phyloP scores from a whole-genome alignment of 768 basidiomycete species.

The Naganishia onofrii region DNA sequence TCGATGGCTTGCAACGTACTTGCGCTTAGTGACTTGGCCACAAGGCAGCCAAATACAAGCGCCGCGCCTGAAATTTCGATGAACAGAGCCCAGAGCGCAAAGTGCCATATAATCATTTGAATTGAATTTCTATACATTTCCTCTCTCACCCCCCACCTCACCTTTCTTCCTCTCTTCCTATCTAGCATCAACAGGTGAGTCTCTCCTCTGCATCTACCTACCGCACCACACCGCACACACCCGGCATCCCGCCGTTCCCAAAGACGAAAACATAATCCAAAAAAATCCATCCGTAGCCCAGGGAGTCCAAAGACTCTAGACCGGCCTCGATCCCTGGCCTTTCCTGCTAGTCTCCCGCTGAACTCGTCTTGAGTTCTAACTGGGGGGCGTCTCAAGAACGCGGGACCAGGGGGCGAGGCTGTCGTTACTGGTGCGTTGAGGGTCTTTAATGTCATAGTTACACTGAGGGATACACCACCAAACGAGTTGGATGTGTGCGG shows the following conservation, averaged over 20 bases:
- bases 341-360: conserved; percentile 19
- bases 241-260: too few species aligned
- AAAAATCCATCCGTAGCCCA: conserved; percentile 20
- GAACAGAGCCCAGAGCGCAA: too few species aligned
- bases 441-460: conserved; percentile 31
- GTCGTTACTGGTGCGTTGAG: conserved; percentile 30
- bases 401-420: conserved; percentile 14
- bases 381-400: conserved; percentile 16
- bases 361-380: conserved; percentile 23
- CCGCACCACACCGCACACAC: not conserved
- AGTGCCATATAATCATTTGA: too few species aligned
- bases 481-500: not conserved
- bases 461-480: conserved; percentile 26
- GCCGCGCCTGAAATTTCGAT: too few species aligned
- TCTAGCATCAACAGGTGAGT: too few species aligned
- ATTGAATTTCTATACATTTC: too few species aligned
- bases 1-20: too few species aligned
- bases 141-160: too few species aligned
- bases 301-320: conserved; percentile 28
- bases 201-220: too few species aligned
- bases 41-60: too few species aligned
- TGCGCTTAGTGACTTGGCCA: too few species aligned
- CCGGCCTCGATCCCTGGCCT: conserved; percentile 23
- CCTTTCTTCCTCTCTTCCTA: too few species aligned
- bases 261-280: conserved; percentile 25